Base-by-base conservation (phyloP, 352 stramenopile species). In the Phytophthora hybrid region DNA sequence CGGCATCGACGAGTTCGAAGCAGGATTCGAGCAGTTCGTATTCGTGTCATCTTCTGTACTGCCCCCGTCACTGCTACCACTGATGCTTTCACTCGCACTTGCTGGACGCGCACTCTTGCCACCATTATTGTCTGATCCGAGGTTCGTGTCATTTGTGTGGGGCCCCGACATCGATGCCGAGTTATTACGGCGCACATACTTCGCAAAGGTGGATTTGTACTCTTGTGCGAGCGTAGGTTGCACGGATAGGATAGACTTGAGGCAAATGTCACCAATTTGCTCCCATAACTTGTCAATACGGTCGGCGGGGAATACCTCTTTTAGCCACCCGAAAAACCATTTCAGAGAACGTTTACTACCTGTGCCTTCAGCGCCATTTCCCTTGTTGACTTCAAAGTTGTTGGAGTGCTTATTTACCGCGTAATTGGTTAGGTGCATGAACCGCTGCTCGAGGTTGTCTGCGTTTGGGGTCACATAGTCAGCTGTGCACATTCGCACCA, bases 401-500 rank as follows among this genome's bases (percentile, higher is more conserved):
- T 91, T 92, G 6, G 81, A 87, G 76, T 88, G 85, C 65, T 98
- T 98, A 73, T 98, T 98, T 39, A 98, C 93, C 8, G 93, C 89
- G 63, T 98, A 98, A 66, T 98, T 98, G 54, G 93, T 98, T 39
- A 98, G 63, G 66, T 98, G 93, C 91, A 98, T 97, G 74, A 94
- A 96, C n/a, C 84, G 85, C 31, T 93, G 79, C 55, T 94, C 87
- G 62, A 98, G 84, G 62, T 98, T 97, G 18, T 90, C 78, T 7
- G 80, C 78, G 59, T 93, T 97, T 8, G 92, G 91, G 18, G 84
- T 72, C 3, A 94, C 88, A 66, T 98, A 98, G 69, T 96, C 84
- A 7, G 90, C 82, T 4, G 92, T 97, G 51, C 88, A 96, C 84
- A 98, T 97, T 44, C 93, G 86, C 32, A 96, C 93, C 46, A 98